A percentile compares a stretch with the other conserved stretches of the same genome.
Evolutionary conservation across 495 filamentous ascomycete genomes (phyloP).

Genomic region (Chlorociboria aeruginascens): DNA sequence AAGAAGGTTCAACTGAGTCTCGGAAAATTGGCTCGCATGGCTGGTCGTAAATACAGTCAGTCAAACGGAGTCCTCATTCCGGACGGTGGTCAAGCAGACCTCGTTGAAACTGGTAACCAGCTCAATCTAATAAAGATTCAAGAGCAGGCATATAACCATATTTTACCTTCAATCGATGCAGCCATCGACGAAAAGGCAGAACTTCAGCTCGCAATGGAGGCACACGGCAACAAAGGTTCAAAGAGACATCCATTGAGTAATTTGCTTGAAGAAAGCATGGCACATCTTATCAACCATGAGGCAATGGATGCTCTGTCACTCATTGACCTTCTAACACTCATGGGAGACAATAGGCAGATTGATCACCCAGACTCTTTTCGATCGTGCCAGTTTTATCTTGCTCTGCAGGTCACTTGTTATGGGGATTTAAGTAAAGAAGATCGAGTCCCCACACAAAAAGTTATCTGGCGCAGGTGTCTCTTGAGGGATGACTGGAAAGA

Average conservation of each 20-base stretch:
- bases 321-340: slow-evolving; percentile 73
- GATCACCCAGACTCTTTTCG: slow-evolving; percentile 26
- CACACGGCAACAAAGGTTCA: slow-evolving; percentile 43
- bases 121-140: slow-evolving; percentile 60
- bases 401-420: slow-evolving; percentile 40
- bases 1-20: slow-evolving; percentile 87
- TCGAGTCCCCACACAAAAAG: slow-evolving; percentile 29
- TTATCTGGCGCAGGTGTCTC: slow-evolving; percentile 59
- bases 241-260: slow-evolving; percentile 40
- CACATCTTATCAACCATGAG: slow-evolving; percentile 52
- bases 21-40: slow-evolving; percentile 66
- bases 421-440: slow-evolving; percentile 28
- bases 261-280: slow-evolving; percentile 52
- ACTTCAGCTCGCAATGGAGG: slow-evolving; percentile 58
- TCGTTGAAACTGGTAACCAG: slow-evolving; percentile 41
- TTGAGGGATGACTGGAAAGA: slow-evolving; percentile 50
- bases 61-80: slow-evolving; percentile 21
- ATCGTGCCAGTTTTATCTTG: slow-evolving; percentile 40
- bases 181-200: slow-evolving; percentile 72
- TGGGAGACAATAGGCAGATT: slow-evolving; percentile 18
- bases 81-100: slow-evolving; percentile 25
- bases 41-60: slow-evolving; percentile 22
- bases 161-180: slow-evolving; percentile 42
- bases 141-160: slow-evolving; percentile 40
- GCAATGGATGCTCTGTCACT: slow-evolving; percentile 54